Conservation (phyloP, 139 green algal species). For the Chlamydomonas eustigma region DNA sequence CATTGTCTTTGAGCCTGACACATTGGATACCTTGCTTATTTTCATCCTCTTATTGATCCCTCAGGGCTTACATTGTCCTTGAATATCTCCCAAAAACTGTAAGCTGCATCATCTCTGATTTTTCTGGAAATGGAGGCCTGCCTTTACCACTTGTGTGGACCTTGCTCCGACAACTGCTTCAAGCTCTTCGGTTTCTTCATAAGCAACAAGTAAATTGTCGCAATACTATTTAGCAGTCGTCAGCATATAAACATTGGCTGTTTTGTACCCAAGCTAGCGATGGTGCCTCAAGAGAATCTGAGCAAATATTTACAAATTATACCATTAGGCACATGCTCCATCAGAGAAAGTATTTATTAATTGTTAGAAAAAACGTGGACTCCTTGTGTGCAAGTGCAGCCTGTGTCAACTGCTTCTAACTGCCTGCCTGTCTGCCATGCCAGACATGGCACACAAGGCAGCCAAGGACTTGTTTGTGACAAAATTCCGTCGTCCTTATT, state of each 20-base stretch:
- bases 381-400: neutral
- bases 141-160: neutral
- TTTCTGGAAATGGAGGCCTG: neutral
- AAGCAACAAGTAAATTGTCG: neutral
- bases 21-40: neutral
- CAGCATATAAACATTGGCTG: neutral
- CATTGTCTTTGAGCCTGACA: neutral
- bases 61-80: neutral
- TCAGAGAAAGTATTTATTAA: neutral
- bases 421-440: neutral
- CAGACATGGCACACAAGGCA: neutral
- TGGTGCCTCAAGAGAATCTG: no score
- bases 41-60: neutral
- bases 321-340: no score
- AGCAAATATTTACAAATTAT: no score
- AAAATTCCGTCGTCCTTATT: neutral
- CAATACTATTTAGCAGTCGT: neutral
- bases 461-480: neutral
- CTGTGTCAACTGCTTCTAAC: neutral
- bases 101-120: neutral
- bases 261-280: neutral
- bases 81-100: neutral
- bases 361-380: no score
- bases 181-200: neutral
- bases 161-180: neutral